These are phyloP conservation scores for Xylariaceae sp. DNA, from an alignment of 2,329 filamentous ascomycete genomes.

Conservation along the genomic window DNA sequence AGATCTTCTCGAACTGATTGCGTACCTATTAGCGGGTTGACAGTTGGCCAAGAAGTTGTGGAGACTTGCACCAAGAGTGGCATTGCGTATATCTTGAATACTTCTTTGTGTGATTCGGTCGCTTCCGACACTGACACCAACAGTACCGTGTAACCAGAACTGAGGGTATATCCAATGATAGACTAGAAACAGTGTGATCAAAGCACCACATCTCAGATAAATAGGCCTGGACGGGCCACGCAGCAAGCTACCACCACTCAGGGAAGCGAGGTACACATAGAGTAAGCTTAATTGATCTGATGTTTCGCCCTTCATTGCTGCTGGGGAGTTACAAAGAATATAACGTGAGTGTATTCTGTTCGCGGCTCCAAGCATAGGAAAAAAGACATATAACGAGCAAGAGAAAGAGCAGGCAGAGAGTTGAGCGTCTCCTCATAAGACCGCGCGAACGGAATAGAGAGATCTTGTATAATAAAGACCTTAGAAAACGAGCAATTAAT, in stretches of 20 bases:
- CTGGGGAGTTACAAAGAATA: no score
- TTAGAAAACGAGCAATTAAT: no score
- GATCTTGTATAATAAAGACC: no score
- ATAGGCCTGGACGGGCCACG: background rate
- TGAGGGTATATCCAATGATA: background rate
- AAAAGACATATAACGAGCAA: no score
- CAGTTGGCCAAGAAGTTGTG: background rate
- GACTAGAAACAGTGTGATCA: background rate
- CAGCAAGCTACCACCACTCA: background rate
- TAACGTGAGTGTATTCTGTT: no score
- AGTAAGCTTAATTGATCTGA: no score
- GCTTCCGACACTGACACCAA: background rate
- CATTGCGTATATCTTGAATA: background rate
- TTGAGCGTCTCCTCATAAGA: no score
- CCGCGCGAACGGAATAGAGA: no score
- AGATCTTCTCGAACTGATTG: conserved; percentile 34
- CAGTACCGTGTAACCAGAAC: background rate
- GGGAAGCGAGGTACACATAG: no score
- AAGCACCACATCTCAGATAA: background rate
- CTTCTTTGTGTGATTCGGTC: background rate
- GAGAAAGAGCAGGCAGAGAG: no score
- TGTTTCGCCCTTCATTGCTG: no score
- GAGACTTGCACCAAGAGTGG: background rate
- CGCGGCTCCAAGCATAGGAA: no score
- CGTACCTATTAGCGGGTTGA: background rate